Evolutionary conservation across 371 early-diverging fungal genomes (phyloP).

Genomic region (Fennellomyces sp.): DNA sequence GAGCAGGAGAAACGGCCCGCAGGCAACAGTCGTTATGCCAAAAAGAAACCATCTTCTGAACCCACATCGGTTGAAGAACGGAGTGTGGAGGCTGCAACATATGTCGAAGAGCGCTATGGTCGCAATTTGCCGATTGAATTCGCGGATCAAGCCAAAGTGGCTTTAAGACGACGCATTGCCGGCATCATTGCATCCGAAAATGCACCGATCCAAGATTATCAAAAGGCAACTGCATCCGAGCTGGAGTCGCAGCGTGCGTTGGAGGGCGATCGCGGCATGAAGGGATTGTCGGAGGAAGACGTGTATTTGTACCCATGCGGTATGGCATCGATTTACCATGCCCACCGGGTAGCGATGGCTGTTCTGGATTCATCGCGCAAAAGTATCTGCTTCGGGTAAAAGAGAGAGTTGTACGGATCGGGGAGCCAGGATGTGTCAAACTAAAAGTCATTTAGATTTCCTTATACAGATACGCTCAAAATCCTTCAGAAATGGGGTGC

Average conservation of each 20-base stretch:
- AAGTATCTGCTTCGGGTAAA: conserved; percentile 89
- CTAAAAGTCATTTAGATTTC: conserved; percentile 62
- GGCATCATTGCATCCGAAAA: conserved; percentile 60
- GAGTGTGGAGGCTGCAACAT: conserved; percentile 52
- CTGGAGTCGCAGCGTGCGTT: conserved; percentile 27
- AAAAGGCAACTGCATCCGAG: conserved; percentile 26
- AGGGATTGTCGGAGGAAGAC: conserved; percentile 69
- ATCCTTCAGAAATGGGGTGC: conserved; percentile 92
- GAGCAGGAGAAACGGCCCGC: background rate
- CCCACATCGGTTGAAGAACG: conserved; percentile 10
- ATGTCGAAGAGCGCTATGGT: conserved; percentile 93
- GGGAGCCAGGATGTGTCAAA: background rate
- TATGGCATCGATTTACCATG: conserved; percentile 92
- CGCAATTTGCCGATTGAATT: conserved; percentile 78
- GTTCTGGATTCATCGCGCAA: conserved; percentile 57
- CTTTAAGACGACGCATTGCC: conserved; percentile 82
- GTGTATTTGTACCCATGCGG: conserved; percentile 90
- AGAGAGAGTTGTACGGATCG: background rate
- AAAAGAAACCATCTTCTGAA: background rate
- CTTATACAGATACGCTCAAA: conserved; percentile 94
- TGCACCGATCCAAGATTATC: conserved; percentile 17
- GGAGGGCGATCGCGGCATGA: conserved; percentile 51
- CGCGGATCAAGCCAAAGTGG: conserved; percentile 75
- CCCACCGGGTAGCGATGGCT: conserved; percentile 68
- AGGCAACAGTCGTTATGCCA: background rate